Evolutionary conservation across 2,329 filamentous ascomycete species (phyloP).

Genomic region (Leptographium procerum): DNA sequence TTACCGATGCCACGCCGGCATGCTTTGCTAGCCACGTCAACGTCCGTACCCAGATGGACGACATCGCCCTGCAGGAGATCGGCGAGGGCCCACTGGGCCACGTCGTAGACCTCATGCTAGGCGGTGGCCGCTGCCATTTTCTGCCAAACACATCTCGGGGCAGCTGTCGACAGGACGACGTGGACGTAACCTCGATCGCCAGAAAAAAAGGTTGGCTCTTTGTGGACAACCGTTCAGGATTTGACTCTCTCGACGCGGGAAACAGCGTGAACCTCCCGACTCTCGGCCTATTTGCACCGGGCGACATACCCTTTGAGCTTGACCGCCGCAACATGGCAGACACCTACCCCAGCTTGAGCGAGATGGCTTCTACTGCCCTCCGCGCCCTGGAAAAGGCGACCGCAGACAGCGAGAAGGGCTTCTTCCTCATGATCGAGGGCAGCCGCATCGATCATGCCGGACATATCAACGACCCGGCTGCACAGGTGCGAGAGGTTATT

Average conservation of each 20-base stretch:
- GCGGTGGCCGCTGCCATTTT: constrained; percentile 89
- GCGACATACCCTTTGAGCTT: constrained; percentile 85
- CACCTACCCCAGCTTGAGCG: constrained; percentile 75
- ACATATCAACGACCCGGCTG: constrained; percentile 71
- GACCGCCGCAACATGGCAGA: constrained; percentile 72
- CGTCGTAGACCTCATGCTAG: constrained; percentile 83
- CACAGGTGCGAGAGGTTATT: constrained; percentile 84
- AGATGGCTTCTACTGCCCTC: constrained; percentile 81
- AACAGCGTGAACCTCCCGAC: constrained; percentile 63
- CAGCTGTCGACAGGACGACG: constrained; percentile 71
- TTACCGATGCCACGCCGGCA: constrained; percentile 92
- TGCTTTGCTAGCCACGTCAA: constrained; percentile 88
- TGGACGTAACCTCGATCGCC: constrained; percentile 65
- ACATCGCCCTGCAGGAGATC: constrained; percentile 85
- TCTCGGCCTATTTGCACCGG: constrained; percentile 71
- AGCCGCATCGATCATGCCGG: constrained; percentile 94
- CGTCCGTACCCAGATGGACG: constrained; percentile 68
- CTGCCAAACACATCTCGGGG: constrained; percentile 67
- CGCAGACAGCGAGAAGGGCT: constrained; percentile 73
- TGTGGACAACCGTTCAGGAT: constrained; percentile 57
- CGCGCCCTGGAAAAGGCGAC: constrained; percentile 72
- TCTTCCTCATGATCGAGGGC: constrained; percentile 98
- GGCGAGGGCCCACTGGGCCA: constrained; percentile 79
- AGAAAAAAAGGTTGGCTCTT: constrained; percentile 72
- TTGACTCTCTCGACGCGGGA: constrained; percentile 62